These are phyloP conservation scores for Rosa persica DNA, from an alignment of 306 rosid species.

Conservation along the genomic window DNA sequence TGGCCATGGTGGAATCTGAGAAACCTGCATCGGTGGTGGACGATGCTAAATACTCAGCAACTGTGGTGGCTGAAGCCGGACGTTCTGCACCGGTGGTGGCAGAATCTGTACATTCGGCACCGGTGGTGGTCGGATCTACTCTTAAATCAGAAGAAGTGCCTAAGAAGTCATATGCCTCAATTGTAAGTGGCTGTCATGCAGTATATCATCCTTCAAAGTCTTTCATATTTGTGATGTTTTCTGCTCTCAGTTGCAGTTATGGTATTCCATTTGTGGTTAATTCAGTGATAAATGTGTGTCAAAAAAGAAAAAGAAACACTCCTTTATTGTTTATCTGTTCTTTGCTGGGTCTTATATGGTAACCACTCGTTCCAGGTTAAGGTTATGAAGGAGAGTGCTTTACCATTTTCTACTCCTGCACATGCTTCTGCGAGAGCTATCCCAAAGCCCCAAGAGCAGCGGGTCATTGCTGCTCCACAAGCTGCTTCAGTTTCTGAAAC, in stretches of 20 bases:
- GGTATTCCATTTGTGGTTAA: neutral
- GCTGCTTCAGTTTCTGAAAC: slow-evolving; percentile 38
- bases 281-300: too few relatives aligned
- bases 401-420: slow-evolving; percentile 32
- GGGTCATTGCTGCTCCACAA: slow-evolving; percentile 39
- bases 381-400: slow-evolving; percentile 54
- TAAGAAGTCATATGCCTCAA: slow-evolving; percentile 83
- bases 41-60: neutral
- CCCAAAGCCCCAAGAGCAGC: slow-evolving; percentile 49
- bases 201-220: slow-evolving; percentile 5
- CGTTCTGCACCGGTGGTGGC: neutral
- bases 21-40: neutral
- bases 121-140: slow-evolving; percentile 25
- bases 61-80: neutral
- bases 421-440: slow-evolving; percentile 41
- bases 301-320: neutral
- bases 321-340: slow-evolving; percentile 5
- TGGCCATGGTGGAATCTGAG: neutral
- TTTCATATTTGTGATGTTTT: neutral
- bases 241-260: neutral
- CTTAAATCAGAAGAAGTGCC: slow-evolving; percentile 59
- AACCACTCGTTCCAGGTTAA: slow-evolving; percentile 38
- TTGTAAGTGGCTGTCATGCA: slow-evolving; percentile 53
- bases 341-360: neutral
- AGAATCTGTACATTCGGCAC: neutral